Conservation (phyloP, 352 stramenopile species). For the Phytophthora colocasiae region DNA sequence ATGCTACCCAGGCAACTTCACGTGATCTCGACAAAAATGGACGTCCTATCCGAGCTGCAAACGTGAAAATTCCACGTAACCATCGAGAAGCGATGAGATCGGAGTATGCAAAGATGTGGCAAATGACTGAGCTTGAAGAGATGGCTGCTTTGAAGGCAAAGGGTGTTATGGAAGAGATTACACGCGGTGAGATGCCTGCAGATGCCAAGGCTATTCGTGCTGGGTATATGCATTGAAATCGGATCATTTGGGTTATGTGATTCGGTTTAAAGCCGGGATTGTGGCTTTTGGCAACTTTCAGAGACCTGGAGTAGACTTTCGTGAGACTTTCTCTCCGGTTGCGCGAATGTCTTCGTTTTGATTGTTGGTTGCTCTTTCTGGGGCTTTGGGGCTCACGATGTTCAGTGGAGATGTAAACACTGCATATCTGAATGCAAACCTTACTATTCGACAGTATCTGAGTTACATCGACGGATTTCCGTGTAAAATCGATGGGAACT, state of each 20-base stretch:
- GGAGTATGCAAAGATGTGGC: background rate
- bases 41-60: too few species aligned
- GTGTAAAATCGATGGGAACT: background rate
- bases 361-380: conserved; percentile 8
- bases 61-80: background rate
- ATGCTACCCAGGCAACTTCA: too few species aligned
- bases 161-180: conserved; percentile 1
- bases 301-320: conserved; percentile 14
- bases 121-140: conserved; percentile 1
- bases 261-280: conserved; percentile 6
- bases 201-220: conserved; percentile 6
- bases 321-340: background rate
- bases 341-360: conserved; percentile 15
- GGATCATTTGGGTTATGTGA: conserved; percentile 7
- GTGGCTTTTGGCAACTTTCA: conserved; percentile 11
- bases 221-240: conserved; percentile 7
- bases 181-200: background rate
- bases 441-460: conserved; percentile 8
- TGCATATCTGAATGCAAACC: background rate
- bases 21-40: too few species aligned
- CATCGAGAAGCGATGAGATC: background rate
- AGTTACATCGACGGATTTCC: conserved; percentile 1
- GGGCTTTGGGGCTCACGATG: background rate
- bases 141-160: background rate
- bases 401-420: conserved; percentile 8